Evolutionary conservation across 768 basidiomycete species (phyloP).

Genomic region (Phlebiopsis flavidoalba): DNA sequence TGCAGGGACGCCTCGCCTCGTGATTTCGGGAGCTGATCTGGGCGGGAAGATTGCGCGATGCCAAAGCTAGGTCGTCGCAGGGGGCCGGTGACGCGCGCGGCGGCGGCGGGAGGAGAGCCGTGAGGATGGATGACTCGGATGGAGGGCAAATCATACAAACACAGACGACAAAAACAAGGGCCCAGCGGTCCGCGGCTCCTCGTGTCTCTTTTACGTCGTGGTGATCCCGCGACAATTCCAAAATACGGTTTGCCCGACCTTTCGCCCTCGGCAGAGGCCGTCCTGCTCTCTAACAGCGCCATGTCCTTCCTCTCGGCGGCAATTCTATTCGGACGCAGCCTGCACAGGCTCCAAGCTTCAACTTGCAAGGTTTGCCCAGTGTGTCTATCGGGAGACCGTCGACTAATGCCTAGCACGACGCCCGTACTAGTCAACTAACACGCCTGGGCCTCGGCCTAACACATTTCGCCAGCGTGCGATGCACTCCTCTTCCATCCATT

Average conservation of each 20-base stretch:
- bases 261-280: background rate
- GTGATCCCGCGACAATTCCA: conserved; percentile 1
- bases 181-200: background rate
- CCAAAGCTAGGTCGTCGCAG: background rate
- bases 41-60: background rate
- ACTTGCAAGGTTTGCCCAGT: too few species aligned
- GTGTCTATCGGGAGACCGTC: too few species aligned
- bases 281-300: background rate
- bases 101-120: background rate
- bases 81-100: background rate
- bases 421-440: background rate
- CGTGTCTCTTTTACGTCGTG: conserved; percentile 4
- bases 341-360: background rate
- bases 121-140: background rate
- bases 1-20: conserved; percentile 4
- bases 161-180: background rate
- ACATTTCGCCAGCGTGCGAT: background rate
- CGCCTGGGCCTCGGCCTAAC: background rate
- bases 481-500: background rate
- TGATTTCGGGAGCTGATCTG: background rate
- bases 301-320: too few species aligned
- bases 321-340: background rate
- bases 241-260: background rate
- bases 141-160: background rate
- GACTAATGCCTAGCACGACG: too few species aligned